Conservation (phyloP, 2,329 filamentous ascomycete genomes). For the Hypoxylon sp. region DNA sequence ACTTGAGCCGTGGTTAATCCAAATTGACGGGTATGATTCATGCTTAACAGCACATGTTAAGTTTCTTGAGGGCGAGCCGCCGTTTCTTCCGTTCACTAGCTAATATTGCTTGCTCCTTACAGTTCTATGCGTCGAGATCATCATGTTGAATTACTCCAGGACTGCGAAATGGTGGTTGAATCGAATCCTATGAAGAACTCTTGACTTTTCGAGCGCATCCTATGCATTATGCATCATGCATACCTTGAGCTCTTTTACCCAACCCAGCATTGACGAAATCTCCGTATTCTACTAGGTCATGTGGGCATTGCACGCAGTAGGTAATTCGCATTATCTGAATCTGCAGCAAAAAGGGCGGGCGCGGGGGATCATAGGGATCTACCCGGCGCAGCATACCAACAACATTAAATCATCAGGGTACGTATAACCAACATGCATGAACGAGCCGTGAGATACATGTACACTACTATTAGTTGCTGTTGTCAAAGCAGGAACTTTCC, state of each 20-base stretch:
- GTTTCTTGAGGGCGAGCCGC: conserved; percentile 11
- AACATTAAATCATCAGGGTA: too few species aligned
- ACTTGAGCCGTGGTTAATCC: conserved; percentile 1
- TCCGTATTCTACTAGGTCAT: conserved; percentile 16
- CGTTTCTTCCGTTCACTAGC: conserved; percentile 1
- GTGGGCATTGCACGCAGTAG: conserved; percentile 16
- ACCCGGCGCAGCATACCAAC: conserved; percentile 14
- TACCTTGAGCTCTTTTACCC: conserved; percentile 1
- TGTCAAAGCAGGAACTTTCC: not conserved
- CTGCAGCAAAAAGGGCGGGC: too few species aligned
- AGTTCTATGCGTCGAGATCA: conserved; percentile 8
- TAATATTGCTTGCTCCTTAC: conserved; percentile 8
- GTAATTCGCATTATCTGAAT: not conserved
- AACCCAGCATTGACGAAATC: conserved; percentile 17
- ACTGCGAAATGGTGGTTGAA: conserved; percentile 18
- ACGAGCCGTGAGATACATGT: not conserved
- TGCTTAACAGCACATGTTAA: conserved; percentile 26
- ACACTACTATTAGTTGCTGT: not conserved
- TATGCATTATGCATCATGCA: conserved; percentile 29
- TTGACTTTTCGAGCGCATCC: conserved; percentile 12
- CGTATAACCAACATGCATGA: not conserved
- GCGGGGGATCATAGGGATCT: conserved; percentile 23
- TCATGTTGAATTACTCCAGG: conserved; percentile 1
- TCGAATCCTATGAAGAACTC: conserved; percentile 9
- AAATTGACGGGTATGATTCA: conserved; percentile 19